Evolutionary conservation across 1,139 yeast species (phyloP), one percentile per base, ranked within the genome.

Genomic region (Hansenula lynferdii): DNA sequence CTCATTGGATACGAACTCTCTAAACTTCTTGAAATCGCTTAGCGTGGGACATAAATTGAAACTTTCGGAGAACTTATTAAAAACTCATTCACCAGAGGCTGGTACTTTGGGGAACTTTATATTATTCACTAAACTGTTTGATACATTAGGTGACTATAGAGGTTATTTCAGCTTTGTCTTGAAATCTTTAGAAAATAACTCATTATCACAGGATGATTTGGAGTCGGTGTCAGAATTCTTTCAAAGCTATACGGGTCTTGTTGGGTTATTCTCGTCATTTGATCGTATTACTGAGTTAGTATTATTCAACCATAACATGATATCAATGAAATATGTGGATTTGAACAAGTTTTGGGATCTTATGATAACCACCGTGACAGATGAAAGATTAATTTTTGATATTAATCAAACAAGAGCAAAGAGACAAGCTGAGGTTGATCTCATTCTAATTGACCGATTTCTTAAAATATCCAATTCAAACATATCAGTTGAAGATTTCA

Each of bases 31-130:
- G 14, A 41, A 48, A 7, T 47, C 44, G 11, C 47, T 67, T 19
- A 58, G 60, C 18, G 67, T 67, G 16, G 80, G 80, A 0, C 51
- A 69, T 19, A 67, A 64, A 42, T 69, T 70, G 41, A 58, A 70
- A 21, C 50, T 72, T 4, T 60, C 69, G 2, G 72, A 70, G 43
- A 64, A 72, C 69, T 49, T 70, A 17, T 27, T 48, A 5, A 37
- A 43, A 16, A 19, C 11, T 8, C 16, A 15, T 5, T 8, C 5
- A 16, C 6, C 7, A 4, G 10, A 14, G 6, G 6, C n/a, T 7
- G 14, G 20, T 12, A 12, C 23, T 5, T 12, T 6, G 4, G 2
- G 23, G 8, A 10, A 18, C 12, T 19, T 19, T 4, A 2, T 23
- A 18, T 16, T 19, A 8, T 28, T 16, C 4, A 12, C 21, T 17